Evolutionary conservation across 23 red algal species (phyloP), one percentile per base, ranked within the genome.

Genomic region (Rhodosorus marinus): DNA sequence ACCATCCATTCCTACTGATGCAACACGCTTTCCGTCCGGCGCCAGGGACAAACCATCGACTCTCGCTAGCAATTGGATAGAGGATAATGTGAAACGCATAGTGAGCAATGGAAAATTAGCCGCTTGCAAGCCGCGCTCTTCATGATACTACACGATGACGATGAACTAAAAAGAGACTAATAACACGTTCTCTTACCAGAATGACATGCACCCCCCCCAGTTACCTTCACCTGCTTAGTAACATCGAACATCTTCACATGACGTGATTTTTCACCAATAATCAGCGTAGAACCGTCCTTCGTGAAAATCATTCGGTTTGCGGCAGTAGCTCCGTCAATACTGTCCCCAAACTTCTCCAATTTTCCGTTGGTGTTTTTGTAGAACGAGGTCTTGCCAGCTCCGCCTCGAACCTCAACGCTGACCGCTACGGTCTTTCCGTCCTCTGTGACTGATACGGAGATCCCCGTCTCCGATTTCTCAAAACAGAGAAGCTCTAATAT

Each of bases 241-340:
- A n/a, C n/a, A n/a, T n/a, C n/a, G 53, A 64, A 84, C 11, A 84
- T 20, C 32, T 51, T 66, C n/a, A 84, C 79, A n/a, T 69, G 68
- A 29, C 79, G 56, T 15, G 65, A 72, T 22, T 66, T 73, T 20
- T 84, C 79, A 23, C 79, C 79, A 3, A 84, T 69, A 0, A 65
- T 62, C 4, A 84, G 28, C 29, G 33, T 60, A 26, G 70, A 28
- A 21, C 64, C 67, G 26, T 84, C 79, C 11, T 68, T 42, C 52
- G 66, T 70, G 23, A 72, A 84, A 2, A 62, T 62, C 23, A 84
- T 8, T 20, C 31, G 49, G 51, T 74, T 84, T 2, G 79, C 55
- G 1, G 67, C 31, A 20, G 66, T 70, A 6, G 31, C 47, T 69
- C 74, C 75, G 2, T 33, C 46, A 35, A 72, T 49, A 11, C 69